These are phyloP conservation scores for Oryza glaberrima DNA, from an alignment of 176 grass and related monocot species.

Conservation along the genomic window DNA sequence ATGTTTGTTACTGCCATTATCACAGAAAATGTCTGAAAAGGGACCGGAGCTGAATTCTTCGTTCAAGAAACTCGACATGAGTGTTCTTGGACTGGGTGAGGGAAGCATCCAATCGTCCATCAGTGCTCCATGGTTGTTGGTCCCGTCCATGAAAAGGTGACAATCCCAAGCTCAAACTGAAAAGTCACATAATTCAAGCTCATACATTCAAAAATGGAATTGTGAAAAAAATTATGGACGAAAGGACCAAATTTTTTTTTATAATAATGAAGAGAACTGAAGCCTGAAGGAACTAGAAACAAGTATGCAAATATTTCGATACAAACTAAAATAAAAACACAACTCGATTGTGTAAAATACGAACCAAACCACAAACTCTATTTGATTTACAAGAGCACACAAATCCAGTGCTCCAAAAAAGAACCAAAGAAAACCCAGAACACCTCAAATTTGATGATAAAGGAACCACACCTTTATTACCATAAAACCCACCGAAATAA, in stretches of 20 bases:
- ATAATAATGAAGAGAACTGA: not conserved
- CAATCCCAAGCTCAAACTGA: not conserved
- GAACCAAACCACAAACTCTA: not conserved
- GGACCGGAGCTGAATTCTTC: slow-evolving; percentile 53
- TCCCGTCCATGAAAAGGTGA: slow-evolving; percentile 35
- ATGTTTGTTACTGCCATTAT: slow-evolving; percentile 34
- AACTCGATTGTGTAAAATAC: not conserved
- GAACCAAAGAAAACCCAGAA: not conserved
- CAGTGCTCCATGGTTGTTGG: slow-evolving; percentile 38
- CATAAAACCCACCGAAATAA: slow-evolving; percentile 19
- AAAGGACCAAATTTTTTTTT: too few relatives aligned
- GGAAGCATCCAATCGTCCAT: slow-evolving; percentile 75
- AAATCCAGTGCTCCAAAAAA: not conserved
- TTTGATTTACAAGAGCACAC: not conserved
- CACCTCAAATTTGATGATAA: slow-evolving; percentile 9
- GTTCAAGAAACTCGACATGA: slow-evolving; percentile 58
- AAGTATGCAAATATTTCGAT: not conserved
- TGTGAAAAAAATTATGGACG: not conserved
- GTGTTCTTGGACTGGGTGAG: slow-evolving; percentile 65
- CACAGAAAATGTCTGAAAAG: slow-evolving; percentile 46
- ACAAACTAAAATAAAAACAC: not conserved
- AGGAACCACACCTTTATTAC: slow-evolving; percentile 39
- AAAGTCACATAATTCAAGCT: slow-evolving; percentile 13
- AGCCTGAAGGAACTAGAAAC: not conserved
- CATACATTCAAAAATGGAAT: not conserved